phyloP scores from a whole-genome alignment of 176 grass and related monocot species.

The Chrysopogon serrulatus region DNA sequence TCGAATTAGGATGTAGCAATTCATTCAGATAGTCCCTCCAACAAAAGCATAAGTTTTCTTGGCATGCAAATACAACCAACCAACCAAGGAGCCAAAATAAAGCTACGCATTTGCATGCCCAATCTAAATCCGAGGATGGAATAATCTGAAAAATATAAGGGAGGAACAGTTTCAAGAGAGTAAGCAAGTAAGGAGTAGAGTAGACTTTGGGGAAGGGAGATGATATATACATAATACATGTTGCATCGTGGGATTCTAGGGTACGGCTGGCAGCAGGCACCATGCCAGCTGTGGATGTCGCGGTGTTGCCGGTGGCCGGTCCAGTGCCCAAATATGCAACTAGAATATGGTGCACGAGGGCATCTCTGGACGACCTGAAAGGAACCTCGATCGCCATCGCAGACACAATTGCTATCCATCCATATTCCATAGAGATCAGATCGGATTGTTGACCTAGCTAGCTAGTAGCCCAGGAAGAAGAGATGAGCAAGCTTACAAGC shows the following conservation, averaged over 20 bases:
- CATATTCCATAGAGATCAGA: background rate
- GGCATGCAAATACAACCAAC: no score
- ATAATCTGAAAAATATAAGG: background rate
- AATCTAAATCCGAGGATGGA: background rate
- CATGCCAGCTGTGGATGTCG: conserved; percentile 45
- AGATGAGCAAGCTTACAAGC: background rate
- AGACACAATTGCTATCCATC: background rate
- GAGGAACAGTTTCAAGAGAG: background rate
- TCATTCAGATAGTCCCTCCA: no score
- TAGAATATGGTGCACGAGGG: conserved; percentile 17
- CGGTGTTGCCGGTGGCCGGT: conserved; percentile 34
- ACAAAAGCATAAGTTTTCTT: no score
- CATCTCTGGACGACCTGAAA: background rate
- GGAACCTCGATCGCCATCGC: background rate
- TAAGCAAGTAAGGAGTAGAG: no score
- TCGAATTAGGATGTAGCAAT: no score
- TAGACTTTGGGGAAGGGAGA: background rate
- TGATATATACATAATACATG: background rate
- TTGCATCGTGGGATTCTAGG: background rate
- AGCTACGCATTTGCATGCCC: background rate
- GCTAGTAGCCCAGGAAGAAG: background rate
- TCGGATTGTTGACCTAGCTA: background rate
- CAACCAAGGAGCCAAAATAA: background rate
- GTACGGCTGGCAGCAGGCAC: conserved; percentile 36
- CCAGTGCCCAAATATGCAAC: background rate